phyloP scores from a whole-genome alignment of 345 rosid genomes.

The Erucastrum elatum region DNA sequence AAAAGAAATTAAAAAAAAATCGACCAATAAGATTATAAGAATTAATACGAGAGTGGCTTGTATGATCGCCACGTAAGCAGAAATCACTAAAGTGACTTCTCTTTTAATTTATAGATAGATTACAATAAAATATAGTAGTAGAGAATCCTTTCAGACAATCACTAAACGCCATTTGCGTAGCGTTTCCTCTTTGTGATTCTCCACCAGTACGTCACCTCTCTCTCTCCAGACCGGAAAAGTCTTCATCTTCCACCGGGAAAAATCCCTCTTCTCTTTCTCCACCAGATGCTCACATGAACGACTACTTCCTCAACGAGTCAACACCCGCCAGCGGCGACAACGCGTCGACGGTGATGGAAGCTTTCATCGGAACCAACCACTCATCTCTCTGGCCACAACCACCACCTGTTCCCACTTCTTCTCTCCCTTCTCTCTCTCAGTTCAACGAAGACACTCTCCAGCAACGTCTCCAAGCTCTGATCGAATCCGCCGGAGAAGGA shows the following conservation, averaged over 20 bases:
- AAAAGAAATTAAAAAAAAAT: no score
- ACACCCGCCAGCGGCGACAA: slow-evolving; percentile 69
- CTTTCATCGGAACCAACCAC: slow-evolving; percentile 80
- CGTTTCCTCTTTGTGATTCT: slow-evolving; percentile 19
- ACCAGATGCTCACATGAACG: slow-evolving; percentile 30
- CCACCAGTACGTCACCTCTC: slow-evolving; percentile 29
- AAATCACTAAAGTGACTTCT: no score
- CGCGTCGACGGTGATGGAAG: slow-evolving; percentile 92
- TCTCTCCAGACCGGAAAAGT: slow-evolving; percentile 26
- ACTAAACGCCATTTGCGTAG: slow-evolving; percentile 31
- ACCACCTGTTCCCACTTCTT: slow-evolving; percentile 33
- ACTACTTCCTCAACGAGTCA: slow-evolving; percentile 41
- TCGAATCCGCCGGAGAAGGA: slow-evolving; percentile 70
- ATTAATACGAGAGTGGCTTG: no score
- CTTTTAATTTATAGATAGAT: no score
- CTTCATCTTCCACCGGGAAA: slow-evolving; percentile 22
- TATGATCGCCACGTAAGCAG: no score
- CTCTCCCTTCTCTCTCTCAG: slow-evolving; percentile 30
- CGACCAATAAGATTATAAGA: no score
- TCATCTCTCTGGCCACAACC: slow-evolving; percentile 52
- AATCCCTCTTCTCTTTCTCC: neutral
- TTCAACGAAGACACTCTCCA: slow-evolving; percentile 89
- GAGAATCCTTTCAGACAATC: slow-evolving; percentile 31
- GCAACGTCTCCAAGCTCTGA: slow-evolving; percentile 83
- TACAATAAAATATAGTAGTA: neutral